Conservation (phyloP, 106 monocot genomes). For the Narthecium ossifragum region DNA sequence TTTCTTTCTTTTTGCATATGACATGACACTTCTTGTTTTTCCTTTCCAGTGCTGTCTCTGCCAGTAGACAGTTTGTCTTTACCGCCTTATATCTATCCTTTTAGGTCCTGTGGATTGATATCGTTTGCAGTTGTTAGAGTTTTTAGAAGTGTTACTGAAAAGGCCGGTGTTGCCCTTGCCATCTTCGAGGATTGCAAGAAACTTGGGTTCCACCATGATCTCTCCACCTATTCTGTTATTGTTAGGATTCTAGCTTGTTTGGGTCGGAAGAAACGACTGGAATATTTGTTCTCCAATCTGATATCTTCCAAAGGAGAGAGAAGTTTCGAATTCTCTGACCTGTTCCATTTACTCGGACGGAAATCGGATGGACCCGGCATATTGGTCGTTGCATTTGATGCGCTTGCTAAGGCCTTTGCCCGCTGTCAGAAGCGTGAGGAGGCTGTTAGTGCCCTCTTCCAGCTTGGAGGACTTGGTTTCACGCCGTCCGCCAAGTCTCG, state of each 20-base stretch:
- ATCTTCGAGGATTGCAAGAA: conserved; percentile 26
- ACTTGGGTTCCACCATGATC: conserved; percentile 37
- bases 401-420: conserved; percentile 53
- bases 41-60: too few species aligned
- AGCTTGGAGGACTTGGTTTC: conserved; percentile 25
- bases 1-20: too few species aligned
- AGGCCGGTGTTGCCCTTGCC: conserved; percentile 29
- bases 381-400: conserved; percentile 15
- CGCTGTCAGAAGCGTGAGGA: conserved; percentile 13
- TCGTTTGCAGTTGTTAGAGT: too few species aligned
- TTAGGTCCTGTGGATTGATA: too few species aligned
- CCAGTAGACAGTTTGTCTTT: too few species aligned
- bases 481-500: conserved; percentile 28
- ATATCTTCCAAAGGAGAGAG: conserved; percentile 16
- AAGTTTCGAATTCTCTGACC: conserved; percentile 12
- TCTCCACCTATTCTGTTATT: conserved; percentile 37
- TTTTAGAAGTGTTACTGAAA: too few species aligned
- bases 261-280: conserved; percentile 18
- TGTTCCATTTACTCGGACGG: conserved; percentile 21
- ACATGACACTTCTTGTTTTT: too few species aligned
- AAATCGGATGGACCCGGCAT: neutral
- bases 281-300: conserved; percentile 32
- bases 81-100: too few species aligned
- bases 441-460: conserved; percentile 29
- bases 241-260: conserved; percentile 32